phyloP scores from a whole-genome alignment of 768 basidiomycete genomes.

The Boletales sp. region DNA sequence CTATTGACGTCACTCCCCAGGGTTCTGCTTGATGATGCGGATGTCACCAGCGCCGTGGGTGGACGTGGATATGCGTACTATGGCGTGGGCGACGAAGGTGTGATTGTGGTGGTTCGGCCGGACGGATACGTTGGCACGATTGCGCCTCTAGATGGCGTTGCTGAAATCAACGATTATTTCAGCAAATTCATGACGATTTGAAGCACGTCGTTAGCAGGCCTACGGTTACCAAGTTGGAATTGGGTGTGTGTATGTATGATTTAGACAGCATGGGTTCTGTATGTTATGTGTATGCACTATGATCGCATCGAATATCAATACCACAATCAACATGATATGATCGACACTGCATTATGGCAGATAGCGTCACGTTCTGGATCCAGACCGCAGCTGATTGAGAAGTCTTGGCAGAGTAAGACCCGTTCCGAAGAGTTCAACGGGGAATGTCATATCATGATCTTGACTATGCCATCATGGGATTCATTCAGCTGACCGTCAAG shows the following conservation, averaged over 20 bases:
- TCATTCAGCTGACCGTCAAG: too few species aligned
- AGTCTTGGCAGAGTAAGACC: too few species aligned
- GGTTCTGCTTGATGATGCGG: constrained; percentile 56
- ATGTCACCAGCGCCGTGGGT: constrained; percentile 40
- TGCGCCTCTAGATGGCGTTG: constrained; percentile 40
- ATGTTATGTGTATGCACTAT: background rate
- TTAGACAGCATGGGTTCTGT: background rate
- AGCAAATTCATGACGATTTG: constrained; percentile 33
- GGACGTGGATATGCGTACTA: constrained; percentile 56
- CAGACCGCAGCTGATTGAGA: too few species aligned
- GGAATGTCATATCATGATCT: too few species aligned
- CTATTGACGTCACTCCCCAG: constrained; percentile 32
- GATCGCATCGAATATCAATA: too few species aligned
- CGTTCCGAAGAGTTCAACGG: too few species aligned
- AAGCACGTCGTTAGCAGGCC: background rate
- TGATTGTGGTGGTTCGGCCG: constrained; percentile 28
- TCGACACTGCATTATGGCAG: too few species aligned
- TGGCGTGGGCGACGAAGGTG: constrained; percentile 36
- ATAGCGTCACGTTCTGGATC: too few species aligned
- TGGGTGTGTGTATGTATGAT: background rate
- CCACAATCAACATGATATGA: too few species aligned
- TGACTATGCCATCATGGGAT: too few species aligned
- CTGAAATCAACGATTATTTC: constrained; percentile 47
- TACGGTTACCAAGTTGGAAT: too few species aligned
- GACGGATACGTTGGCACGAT: constrained; percentile 60